Base-by-base conservation (phyloP, 2,329 filamentous ascomycete species). In the Emmonsiellopsis sp. region DNA sequence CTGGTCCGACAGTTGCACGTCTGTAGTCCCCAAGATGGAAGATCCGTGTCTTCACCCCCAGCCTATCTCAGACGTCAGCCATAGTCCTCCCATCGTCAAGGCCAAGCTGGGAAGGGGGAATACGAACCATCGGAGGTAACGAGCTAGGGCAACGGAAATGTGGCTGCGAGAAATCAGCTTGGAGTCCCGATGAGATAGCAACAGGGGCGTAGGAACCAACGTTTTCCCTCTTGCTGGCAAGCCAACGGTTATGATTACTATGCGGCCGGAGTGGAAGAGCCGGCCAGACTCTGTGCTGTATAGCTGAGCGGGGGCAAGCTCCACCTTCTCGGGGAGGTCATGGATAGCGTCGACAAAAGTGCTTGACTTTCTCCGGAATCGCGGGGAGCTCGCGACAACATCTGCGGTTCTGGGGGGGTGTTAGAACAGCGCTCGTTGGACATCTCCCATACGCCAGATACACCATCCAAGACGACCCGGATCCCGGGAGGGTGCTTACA, bases 211-310 rank as follows among this genome's bases (percentile, higher is more conserved):
- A 54, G 50, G 41, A 49, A 75, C 85, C 69, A 72, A 89, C 80
- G 93, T 98, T 74, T 98, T 98, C 57, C 93, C 93, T 65, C 93
- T 85, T 40, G 93, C 93, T 42, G 93, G 93, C 32, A 96, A 81
- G 26, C 93, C 93, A 61, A 97, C 93, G 68, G 95, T 96, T 59
- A 93, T 92, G 63, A 98, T 97, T 47, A 92, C 92, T 67, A 98
- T 98, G 54, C 92, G 84, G 47, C 93, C 93, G 20, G 93, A 96
- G 71, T 98, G 93, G 69, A 98, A 98, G 32, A 98, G 83, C 42
- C 93, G 84, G 48, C 93, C 93, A 47, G 92, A 97, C 80, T 97
- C 95, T 51, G 93, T 98, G 70, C 90, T 96, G 76, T 98, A 98
- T 45, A 98, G 80, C 74, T 98, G 93, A 61, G 93, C 93, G 32